Evolutionary conservation across 169 alveolate genomes (phyloP), one percentile per base, ranked within the genome.

Genomic region (Theileria sp.): DNA sequence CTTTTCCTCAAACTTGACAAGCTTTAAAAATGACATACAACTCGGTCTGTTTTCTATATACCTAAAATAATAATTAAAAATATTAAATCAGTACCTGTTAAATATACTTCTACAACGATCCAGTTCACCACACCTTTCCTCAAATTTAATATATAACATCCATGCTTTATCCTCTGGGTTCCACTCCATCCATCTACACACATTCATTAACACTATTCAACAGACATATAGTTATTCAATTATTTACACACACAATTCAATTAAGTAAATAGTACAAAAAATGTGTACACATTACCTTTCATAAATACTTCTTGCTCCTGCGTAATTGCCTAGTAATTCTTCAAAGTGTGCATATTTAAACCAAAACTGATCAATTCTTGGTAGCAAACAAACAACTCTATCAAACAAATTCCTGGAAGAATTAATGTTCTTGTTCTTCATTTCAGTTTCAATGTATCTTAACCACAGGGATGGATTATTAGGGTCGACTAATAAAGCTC

Each of bases 281-380:
- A 34, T n/a, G 67, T 67, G 36, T 77, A 79, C 1, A 79, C 1
- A 44, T 7, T 64, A 81, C 88, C 89, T 87, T 68, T 96, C 96
- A 86, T 93, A 96, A 3, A 97, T 95, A 73, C 93, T 93, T 64
- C 99, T 88, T 0, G 97, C 98, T 32, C 97, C 97, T 28, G 96
- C 94, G 91, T 95, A 97, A 90, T 98, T 96, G 32, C 98, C 97
- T 25, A 98, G 93, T 68, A 97, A 92, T 86, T 97, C 99, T 87
- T 98, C 99, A 98, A 98, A 95, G 81, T 97, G 99, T 49, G 99
- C 97, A 94, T 98, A 98, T 76, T 98, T 98, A 77, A 88, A 92
- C 99, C 99, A 98, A 86, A 98, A 97, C 82, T 97, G 96, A 83
- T 98, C 99, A 36, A 95, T 96, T 81, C 99, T 92, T 4, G 99